Conservation (phyloP, 106 monocot genomes). For the Dendrobium nobile region DNA sequence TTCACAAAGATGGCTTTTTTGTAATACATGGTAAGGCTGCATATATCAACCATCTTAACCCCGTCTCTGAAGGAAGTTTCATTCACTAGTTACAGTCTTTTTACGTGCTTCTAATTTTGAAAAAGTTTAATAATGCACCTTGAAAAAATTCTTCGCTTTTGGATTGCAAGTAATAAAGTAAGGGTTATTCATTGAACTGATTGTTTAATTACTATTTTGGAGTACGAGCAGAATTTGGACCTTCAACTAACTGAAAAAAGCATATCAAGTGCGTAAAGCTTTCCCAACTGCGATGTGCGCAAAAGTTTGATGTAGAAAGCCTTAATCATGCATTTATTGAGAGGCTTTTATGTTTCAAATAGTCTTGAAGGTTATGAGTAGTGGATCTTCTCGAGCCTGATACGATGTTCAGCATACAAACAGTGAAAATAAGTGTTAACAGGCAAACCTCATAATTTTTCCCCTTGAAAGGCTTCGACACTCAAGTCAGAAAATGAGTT, state of each 20-base stretch:
- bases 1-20: too few relatives aligned
- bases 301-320: neutral
- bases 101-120: too few relatives aligned
- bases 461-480: neutral
- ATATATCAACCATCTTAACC: too few relatives aligned
- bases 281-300: neutral
- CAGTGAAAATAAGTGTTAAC: neutral
- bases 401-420: neutral
- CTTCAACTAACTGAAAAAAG: neutral
- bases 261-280: neutral
- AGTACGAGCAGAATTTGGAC: neutral
- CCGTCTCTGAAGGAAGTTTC: too few relatives aligned
- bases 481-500: neutral
- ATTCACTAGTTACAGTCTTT: too few relatives aligned
- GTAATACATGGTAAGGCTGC: too few relatives aligned
- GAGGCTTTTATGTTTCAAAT: neutral
- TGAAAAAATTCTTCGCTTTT: neutral
- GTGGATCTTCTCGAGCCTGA: neutral
- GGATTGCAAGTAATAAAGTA: neutral
- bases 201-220: neutral
- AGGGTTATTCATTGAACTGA: neutral
- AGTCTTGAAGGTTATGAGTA: neutral
- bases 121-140: too few relatives aligned
- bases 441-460: neutral
- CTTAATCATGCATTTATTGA: too few relatives aligned